A percentile compares a stretch with the other conserved stretches of the same genome.
phyloP scores from a whole-genome alignment of 2,329 filamentous ascomycete genomes.

The Talaromyces rugulosus region DNA sequence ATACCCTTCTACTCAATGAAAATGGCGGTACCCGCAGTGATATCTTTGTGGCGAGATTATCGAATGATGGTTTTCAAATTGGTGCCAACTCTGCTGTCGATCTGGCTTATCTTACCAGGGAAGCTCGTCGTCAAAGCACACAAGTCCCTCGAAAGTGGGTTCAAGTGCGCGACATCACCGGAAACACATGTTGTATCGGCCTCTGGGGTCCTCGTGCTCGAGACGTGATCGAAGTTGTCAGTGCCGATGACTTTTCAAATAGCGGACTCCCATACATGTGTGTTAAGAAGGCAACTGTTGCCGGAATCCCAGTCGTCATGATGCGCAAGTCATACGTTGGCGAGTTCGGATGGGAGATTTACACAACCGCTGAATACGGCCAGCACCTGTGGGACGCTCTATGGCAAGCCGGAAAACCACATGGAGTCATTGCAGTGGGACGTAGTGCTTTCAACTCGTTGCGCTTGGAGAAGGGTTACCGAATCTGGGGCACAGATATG shows the following conservation, averaged over 20 bases:
- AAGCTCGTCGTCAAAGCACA: slow-evolving; percentile 48
- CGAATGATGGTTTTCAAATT: slow-evolving; percentile 37
- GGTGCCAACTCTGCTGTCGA: slow-evolving; percentile 55
- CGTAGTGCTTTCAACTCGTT: slow-evolving; percentile 56
- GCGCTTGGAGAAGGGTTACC: slow-evolving; percentile 57
- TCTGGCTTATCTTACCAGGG: slow-evolving; percentile 50
- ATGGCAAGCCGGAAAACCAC: slow-evolving; percentile 50
- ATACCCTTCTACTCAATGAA: neutral
- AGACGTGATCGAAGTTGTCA: slow-evolving; percentile 46
- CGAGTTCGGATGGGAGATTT: slow-evolving; percentile 60
- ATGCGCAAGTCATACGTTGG: slow-evolving; percentile 59
- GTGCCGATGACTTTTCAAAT: neutral
- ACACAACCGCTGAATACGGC: slow-evolving; percentile 57
- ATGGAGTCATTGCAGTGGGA: slow-evolving; percentile 57
- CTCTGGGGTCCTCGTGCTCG: slow-evolving; percentile 58
- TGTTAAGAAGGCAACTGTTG: slow-evolving; percentile 47
- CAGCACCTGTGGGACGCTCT: slow-evolving; percentile 57
- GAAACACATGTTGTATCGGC: slow-evolving; percentile 57
- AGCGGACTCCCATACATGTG: slow-evolving; percentile 47
- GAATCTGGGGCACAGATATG: slow-evolving; percentile 56
- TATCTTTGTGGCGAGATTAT: neutral
- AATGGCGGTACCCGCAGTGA: neutral
- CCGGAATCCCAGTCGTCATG: slow-evolving; percentile 53
- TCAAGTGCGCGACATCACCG: slow-evolving; percentile 57
- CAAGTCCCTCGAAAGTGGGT: slow-evolving; percentile 40